These are phyloP conservation scores for Corylus avellana DNA, from an alignment of 306 rosid genomes.

Conservation along the genomic window DNA sequence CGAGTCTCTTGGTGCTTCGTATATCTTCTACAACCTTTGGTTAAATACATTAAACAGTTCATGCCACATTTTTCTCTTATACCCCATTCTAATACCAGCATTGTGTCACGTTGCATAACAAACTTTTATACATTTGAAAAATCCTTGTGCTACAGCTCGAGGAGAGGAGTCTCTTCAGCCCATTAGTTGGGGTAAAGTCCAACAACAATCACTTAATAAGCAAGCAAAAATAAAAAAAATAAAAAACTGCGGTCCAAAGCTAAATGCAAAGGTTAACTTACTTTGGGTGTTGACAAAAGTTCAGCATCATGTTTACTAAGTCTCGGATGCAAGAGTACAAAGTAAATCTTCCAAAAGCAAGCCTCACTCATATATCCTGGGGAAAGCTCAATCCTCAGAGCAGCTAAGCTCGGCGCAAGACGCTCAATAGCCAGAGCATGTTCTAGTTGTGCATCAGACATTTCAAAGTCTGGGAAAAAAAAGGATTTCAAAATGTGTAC, in stretches of 20 bases:
- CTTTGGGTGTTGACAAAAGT: conserved; percentile 71
- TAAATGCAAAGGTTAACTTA: conserved; percentile 39
- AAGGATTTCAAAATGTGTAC: neutral
- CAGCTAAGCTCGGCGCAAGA: conserved; percentile 68
- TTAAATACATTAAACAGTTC: neutral
- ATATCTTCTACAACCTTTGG: neutral
- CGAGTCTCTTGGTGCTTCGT: neutral
- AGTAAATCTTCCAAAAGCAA: conserved; percentile 82
- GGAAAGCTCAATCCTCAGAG: conserved; percentile 81
- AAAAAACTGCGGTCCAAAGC: neutral
- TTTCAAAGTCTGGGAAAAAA: conserved; percentile 58
- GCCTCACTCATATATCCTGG: conserved; percentile 84
- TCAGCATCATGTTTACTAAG: conserved; percentile 60
- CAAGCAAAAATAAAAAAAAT: neutral
- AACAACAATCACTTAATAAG: neutral
- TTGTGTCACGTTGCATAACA: neutral
- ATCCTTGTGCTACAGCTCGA: neutral
- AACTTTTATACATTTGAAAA: neutral
- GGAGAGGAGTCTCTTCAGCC: neutral
- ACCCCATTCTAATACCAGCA: neutral
- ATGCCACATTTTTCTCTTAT: too few species aligned
- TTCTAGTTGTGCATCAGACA: conserved; percentile 84
- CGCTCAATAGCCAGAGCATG: conserved; percentile 85
- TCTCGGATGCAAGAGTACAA: conserved; percentile 78
- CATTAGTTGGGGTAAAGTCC: neutral